phyloP scores from a whole-genome alignment of 2,329 filamentous ascomycete genomes.

The Apiospora hydei region DNA sequence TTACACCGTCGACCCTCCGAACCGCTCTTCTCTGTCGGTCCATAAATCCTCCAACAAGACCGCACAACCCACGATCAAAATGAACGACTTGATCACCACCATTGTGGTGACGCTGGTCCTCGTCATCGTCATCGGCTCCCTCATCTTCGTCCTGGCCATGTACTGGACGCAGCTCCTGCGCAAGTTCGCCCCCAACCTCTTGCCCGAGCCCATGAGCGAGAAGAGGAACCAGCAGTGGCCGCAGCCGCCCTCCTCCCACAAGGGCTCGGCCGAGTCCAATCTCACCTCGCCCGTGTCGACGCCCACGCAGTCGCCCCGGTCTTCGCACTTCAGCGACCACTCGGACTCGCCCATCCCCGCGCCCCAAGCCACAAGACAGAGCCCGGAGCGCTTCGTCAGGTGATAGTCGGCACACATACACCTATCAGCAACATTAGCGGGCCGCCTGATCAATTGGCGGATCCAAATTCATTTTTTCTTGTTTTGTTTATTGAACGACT shows the following conservation, averaged over 20 bases:
- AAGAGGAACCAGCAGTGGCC: constrained; percentile 16
- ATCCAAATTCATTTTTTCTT: background rate
- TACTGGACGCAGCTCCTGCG: constrained; percentile 20
- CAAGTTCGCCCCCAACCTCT: constrained; percentile 12
- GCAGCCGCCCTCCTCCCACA: background rate
- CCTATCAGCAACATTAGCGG: background rate
- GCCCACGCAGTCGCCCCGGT: background rate
- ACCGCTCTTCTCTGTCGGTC: background rate
- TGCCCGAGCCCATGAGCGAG: constrained; percentile 9
- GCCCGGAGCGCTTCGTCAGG: background rate
- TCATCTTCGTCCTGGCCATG: constrained; percentile 19
- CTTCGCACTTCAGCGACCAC: constrained; percentile 8
- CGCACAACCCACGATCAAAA: background rate
- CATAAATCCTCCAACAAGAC: background rate
- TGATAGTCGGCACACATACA: background rate
- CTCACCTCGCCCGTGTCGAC: constrained; percentile 20
- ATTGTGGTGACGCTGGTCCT: constrained; percentile 22
- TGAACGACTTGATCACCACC: constrained; percentile 20
- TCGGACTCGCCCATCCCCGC: background rate
- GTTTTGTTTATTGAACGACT: background rate
- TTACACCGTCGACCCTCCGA: background rate
- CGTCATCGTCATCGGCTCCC: constrained; percentile 19
- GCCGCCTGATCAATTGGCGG: background rate
- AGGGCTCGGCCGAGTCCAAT: constrained; percentile 12
- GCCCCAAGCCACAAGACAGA: constrained; percentile 18